A percentile compares a stretch with the other conserved stretches of the same genome.
Evolutionary conservation across 805 yeast genomes (phyloP).

Genomic region (Priceomyces castillae): DNA sequence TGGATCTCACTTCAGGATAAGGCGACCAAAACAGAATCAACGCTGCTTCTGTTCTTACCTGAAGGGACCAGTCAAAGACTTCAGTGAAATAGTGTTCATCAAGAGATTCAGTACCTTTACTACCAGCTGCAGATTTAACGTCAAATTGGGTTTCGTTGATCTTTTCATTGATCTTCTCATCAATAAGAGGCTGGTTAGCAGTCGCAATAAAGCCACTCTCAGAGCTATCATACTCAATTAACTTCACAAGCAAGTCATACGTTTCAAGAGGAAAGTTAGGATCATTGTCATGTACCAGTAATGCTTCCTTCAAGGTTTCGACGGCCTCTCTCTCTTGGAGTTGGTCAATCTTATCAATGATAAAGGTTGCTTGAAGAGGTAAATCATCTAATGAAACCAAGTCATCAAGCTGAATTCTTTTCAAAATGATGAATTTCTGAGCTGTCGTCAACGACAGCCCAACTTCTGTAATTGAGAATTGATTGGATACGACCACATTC

Average conservation of each 20-base stretch:
- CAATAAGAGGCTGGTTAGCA: not conserved
- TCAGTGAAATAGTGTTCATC: slow-evolving; percentile 7
- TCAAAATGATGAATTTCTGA: slow-evolving; percentile 27
- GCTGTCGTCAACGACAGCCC: slow-evolving; percentile 21
- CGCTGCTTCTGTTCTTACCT: slow-evolving; percentile 41
- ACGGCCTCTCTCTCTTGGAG: slow-evolving; percentile 38
- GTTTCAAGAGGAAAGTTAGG: slow-evolving; percentile 43
- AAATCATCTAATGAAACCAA: slow-evolving; percentile 26
- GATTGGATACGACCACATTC: slow-evolving; percentile 19
- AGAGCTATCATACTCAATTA: slow-evolving; percentile 9
- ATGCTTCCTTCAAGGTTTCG: slow-evolving; percentile 36
- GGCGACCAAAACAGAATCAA: slow-evolving; percentile 34
- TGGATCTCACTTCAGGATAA: slow-evolving; percentile 31
- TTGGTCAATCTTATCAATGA: slow-evolving; percentile 39
- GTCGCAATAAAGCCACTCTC: not conserved
- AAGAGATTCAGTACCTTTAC: not conserved
- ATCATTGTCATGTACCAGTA: slow-evolving; percentile 45
- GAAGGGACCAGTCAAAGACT: slow-evolving; percentile 19
- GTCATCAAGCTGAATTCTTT: slow-evolving; percentile 24
- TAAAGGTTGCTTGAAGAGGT: slow-evolving; percentile 33
- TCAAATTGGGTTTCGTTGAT: not conserved
- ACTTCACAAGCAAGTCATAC: slow-evolving; percentile 27
- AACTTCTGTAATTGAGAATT: slow-evolving; percentile 23
- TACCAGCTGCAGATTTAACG: not conserved
- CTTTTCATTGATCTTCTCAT: not conserved